phyloP scores from a whole-genome alignment of 2,329 filamentous ascomycete species.

The Sclerotinia nivalis region DNA sequence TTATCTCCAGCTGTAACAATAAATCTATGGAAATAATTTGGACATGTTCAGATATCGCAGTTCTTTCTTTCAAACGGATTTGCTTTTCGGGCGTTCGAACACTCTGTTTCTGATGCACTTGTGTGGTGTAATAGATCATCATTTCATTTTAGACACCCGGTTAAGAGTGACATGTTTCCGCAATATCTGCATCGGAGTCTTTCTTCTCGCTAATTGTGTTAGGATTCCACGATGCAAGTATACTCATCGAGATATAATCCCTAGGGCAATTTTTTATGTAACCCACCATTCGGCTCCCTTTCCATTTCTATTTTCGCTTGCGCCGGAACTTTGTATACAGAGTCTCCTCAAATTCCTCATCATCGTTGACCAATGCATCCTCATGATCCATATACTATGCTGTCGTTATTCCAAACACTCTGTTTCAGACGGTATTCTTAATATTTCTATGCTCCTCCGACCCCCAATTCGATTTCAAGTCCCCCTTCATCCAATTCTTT shows the following conservation, averaged over 20 bases:
- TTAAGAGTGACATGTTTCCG: background rate
- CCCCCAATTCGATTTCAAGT: background rate
- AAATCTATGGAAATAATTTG: background rate
- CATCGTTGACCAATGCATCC: background rate
- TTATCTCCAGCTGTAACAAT: background rate
- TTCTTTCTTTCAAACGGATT: no score
- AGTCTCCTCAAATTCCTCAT: background rate
- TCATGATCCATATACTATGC: no score
- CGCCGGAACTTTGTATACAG: background rate
- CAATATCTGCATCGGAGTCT: fast-evolving
- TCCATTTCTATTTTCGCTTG: background rate
- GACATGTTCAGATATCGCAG: background rate
- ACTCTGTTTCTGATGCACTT: fast-evolving
- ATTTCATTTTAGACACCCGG: background rate
- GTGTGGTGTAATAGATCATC: background rate
- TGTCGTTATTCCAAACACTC: no score
- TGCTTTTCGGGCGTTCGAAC: background rate
- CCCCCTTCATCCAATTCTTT: background rate
- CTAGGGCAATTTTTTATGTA: no score
- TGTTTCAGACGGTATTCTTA: fast-evolving
- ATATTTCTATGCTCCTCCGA: no score
- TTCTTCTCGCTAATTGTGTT: no score
- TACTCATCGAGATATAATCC: background rate
- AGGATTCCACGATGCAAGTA: background rate
- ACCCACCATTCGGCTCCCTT: background rate